A percentile compares a stretch with the other conserved stretches of the same genome.
These are phyloP conservation scores for Rhodotorula paludigena DNA, from an alignment of 768 basidiomycete species.

Conservation along the genomic window DNA sequence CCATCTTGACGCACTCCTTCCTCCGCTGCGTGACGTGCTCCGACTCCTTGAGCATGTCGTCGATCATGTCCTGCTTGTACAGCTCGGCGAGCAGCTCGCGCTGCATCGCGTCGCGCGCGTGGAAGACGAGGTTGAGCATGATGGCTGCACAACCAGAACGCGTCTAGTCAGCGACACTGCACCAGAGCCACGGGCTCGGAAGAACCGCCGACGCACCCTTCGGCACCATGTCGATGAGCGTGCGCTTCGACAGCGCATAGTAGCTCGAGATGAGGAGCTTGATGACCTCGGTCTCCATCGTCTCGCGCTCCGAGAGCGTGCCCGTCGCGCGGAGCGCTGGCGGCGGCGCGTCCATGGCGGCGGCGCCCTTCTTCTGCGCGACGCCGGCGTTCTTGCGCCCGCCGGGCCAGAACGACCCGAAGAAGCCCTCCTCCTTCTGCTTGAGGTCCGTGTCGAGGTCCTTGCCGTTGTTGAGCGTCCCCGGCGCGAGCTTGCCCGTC, in stretches of 20 bases:
- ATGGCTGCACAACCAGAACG: slow-evolving; percentile 28
- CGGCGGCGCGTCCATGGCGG: slow-evolving; percentile 73
- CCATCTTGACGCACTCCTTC: slow-evolving; percentile 91
- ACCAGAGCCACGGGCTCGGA: too few relatives aligned
- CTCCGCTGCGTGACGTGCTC: slow-evolving; percentile 81
- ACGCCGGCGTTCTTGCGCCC: slow-evolving; percentile 45
- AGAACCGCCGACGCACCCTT: slow-evolving; percentile 56
- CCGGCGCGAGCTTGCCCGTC: slow-evolving; percentile 58
- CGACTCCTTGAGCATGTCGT: slow-evolving; percentile 87
- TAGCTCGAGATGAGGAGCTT: slow-evolving; percentile 87
- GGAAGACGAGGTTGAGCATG: slow-evolving; percentile 70
- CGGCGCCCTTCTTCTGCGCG: slow-evolving; percentile 45
- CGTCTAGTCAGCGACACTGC: slow-evolving; percentile 43
- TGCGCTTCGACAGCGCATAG: slow-evolving; percentile 57
- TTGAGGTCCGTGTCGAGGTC: slow-evolving; percentile 86
- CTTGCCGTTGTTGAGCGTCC: slow-evolving; percentile 80
- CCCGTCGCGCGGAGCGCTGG: slow-evolving; percentile 80
- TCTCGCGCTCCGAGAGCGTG: slow-evolving; percentile 86
- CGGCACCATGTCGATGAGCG: slow-evolving; percentile 99
- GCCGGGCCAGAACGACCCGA: slow-evolving; percentile 79
- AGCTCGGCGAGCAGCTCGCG: slow-evolving; percentile 88
- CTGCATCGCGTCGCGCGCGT: slow-evolving; percentile 91
- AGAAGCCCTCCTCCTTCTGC: slow-evolving; percentile 83
- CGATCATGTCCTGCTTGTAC: slow-evolving; percentile 93
- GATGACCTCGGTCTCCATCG: slow-evolving; percentile 98